Base-by-base conservation (phyloP, 169 alveolate species). In the Cyclospora cayetanensis region DNA sequence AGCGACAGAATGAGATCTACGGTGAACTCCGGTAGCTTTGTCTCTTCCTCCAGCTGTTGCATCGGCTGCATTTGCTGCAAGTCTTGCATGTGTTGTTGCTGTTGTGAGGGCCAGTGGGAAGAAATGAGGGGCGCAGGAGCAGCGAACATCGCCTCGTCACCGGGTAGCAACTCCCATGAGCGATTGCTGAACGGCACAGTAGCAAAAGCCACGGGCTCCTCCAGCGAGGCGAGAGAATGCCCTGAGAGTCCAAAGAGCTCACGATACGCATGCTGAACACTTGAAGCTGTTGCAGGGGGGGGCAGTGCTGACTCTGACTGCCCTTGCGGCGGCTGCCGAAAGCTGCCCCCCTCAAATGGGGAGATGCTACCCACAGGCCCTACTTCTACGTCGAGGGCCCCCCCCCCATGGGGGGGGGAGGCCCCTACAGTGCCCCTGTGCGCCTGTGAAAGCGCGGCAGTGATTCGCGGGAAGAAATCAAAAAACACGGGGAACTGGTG, bases 111-210 rank as follows among this genome's bases (percentile, higher is more conserved):
- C 66, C 50, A 22, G 82, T 42, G 55, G 35, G 25, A 12, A 29
- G 91, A 84, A 18, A 84, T 2, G 27, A 27, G 18, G 18, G 66
- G 79, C 18, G 27, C 39, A 11, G 91, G 91, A 15, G 91, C 66
- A 9, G 82, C 82, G 29, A 53, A 84, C 80, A 84, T 39, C 7
- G 34, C 55, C 63, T 31, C 65, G n/a, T 84, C 91, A 2, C 29
- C 83, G 11, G 91, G 91, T 27, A 84, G 60, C 43, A 84, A n/a
- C 91, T 84, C 91, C 91, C 91, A 84, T 4, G 91, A 55, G 0
- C 91, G 55, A 39, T 84, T 84, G 31, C 80, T 53, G 60, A 84
- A 84, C 46, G 91, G 91, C 22, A 84, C 91, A 35, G 82, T 68
- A 4, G 91, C 91, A 12, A 84, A 39, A 42, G 91, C 91, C 15